phyloP scores from a whole-genome alignment of 2,329 filamentous ascomycete genomes.

The Pseudogymnoascus sp. region DNA sequence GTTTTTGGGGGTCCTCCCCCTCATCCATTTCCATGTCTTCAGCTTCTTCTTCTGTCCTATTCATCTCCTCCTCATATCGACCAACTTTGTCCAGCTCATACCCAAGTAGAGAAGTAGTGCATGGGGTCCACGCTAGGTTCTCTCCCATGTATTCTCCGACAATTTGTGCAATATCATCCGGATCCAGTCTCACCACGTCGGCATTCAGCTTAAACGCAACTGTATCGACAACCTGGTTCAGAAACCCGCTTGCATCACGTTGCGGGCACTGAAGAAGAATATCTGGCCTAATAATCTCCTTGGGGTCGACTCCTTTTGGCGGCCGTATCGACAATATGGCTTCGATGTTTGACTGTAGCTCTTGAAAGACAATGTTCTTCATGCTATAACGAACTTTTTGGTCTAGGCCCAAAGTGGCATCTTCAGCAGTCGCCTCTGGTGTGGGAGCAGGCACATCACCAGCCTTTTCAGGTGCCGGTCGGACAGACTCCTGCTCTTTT shows the following conservation, averaged over 20 bases:
- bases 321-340: slow-evolving; percentile 25
- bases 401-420: background rate
- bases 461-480: background rate
- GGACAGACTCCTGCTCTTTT: background rate
- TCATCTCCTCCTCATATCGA: slow-evolving; percentile 44
- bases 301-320: slow-evolving; percentile 32
- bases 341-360: background rate
- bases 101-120: slow-evolving; percentile 46
- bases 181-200: slow-evolving; percentile 61
- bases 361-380: background rate
- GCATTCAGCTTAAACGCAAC: slow-evolving; percentile 55
- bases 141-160: slow-evolving; percentile 65
- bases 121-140: slow-evolving; percentile 38
- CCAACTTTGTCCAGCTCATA: slow-evolving; percentile 50
- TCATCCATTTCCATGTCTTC: slow-evolving; percentile 36
- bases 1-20: slow-evolving; percentile 22
- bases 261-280: slow-evolving; percentile 53
- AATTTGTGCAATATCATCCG: slow-evolving; percentile 63
- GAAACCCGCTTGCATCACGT: slow-evolving; percentile 44
- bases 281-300: slow-evolving; percentile 42
- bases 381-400: background rate
- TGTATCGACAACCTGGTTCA: slow-evolving; percentile 56
- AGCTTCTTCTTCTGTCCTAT: slow-evolving; percentile 40
- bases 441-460: background rate
- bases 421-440: background rate